Percentiles rank a stretch among this genome's conserved stretches.
These are phyloP conservation scores for Conticribra guillardii DNA, from an alignment of 108 stramenopile species.

Conservation along the genomic window DNA sequence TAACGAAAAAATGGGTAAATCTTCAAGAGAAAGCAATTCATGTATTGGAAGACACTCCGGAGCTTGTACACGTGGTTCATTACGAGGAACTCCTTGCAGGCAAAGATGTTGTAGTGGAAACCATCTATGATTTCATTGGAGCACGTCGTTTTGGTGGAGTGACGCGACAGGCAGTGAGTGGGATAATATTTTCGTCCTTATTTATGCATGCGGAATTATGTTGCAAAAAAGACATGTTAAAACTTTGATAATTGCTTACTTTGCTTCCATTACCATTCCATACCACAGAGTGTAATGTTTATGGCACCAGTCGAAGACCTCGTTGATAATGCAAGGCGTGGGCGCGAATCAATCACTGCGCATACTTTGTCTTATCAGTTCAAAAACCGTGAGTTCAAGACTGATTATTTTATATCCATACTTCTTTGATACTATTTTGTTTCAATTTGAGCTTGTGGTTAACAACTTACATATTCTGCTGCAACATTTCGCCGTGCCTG, in stretches of 20 bases:
- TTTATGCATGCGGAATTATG: too few relatives aligned
- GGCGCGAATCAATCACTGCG: constrained; percentile 32
- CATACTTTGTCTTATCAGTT: constrained; percentile 38
- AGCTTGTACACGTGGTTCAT: constrained; percentile 21
- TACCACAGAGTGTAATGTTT: constrained; percentile 34
- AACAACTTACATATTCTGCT: too few relatives aligned
- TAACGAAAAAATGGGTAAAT: constrained; percentile 45
- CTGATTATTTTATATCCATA: too few relatives aligned
- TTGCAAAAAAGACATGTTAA: too few relatives aligned
- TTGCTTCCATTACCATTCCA: too few relatives aligned
- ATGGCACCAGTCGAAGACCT: constrained; percentile 17
- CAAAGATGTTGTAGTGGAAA: constrained; percentile 17
- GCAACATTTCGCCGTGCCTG: too few relatives aligned
- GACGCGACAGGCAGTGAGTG: constrained; percentile 18
- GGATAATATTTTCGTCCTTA: too few relatives aligned
- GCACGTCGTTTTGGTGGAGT: constrained; percentile 25
- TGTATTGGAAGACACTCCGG: constrained; percentile 25
- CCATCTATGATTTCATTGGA: constrained; percentile 39
- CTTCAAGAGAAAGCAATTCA: constrained; percentile 27
- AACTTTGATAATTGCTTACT: too few relatives aligned
- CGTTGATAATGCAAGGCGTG: constrained; percentile 22
- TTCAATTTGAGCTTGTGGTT: too few relatives aligned
- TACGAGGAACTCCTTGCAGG: constrained; percentile 37
- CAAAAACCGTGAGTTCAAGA: too few relatives aligned
- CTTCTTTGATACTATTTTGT: too few relatives aligned